Base-by-base conservation (phyloP, 2,329 filamentous ascomycete species). In the Parascedosporium putredinis region DNA sequence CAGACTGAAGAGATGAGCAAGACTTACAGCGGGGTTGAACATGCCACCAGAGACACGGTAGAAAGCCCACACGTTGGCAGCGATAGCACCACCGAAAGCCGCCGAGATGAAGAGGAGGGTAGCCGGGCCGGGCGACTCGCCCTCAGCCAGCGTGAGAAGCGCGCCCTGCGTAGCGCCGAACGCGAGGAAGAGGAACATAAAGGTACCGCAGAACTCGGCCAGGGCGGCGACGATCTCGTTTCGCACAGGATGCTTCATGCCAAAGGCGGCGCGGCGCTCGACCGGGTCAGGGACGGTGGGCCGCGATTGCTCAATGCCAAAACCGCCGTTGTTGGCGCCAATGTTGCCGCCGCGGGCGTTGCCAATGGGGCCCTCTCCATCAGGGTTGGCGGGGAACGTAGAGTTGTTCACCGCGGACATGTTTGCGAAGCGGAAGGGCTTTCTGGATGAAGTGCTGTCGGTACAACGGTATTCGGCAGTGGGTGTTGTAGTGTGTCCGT, bases 31-130 rank as follows among this genome's bases (percentile, higher is more conserved):
- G 12, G 72, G 72, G 55, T 75, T 75, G 52, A 75, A 75, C 60
- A 74, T 67, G 45, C 72, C 72, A 31, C 72, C 72, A 2, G 69
- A 74, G 20, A 79, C 67, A 40, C 76, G 69, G 56, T 70, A 79
- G 57, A 79, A 79, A 22, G 75, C 67, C 74, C 74, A 79, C 7
- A 76, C 75, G 50, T 74, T 78, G 50, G 75, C 69, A 2, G 71
- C 66, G 20, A 80, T 59, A 2, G 73, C 69, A 7, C 73, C 61
- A 10, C 73, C 74, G 49, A 78, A 78, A 29, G 67, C 64, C 1
- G 72, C 56, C 27, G 73, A 69, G 52, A 78, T 72, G 56, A 73
- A 77, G 20, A 78, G 57, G 33, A 78, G 29, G 14, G 50, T 50
- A 29, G 52, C 36, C 24, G 53, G 50, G 45, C 4, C 20, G 16